Evolutionary conservation across 768 basidiomycete genomes (phyloP).

Genomic region (Pulveroboletus ravenelii): DNA sequence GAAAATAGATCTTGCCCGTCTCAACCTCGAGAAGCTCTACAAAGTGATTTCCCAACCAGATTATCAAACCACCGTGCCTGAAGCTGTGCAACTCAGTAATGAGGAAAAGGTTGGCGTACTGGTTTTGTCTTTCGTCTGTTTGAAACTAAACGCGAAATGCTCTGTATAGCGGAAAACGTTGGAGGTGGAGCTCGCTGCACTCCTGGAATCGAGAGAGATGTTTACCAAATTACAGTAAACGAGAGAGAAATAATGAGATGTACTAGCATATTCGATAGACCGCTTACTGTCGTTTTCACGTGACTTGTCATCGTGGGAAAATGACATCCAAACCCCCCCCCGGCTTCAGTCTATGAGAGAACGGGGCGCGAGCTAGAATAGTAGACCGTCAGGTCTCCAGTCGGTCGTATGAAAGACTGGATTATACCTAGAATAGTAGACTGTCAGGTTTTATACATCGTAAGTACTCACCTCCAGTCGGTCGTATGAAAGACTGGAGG

Average conservation of each 20-base stretch:
- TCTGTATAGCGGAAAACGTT: slow-evolving; percentile 33
- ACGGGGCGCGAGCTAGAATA: too few relatives aligned
- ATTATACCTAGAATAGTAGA: too few relatives aligned
- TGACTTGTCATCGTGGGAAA: too few relatives aligned
- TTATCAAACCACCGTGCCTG: slow-evolving; percentile 78
- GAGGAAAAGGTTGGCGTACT: slow-evolving; percentile 71
- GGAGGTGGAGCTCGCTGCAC: slow-evolving; percentile 73
- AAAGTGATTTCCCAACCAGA: slow-evolving; percentile 71
- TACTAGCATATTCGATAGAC: background rate
- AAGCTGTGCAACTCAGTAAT: slow-evolving; percentile 66
- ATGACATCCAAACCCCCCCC: too few relatives aligned
- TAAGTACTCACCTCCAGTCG: too few relatives aligned
- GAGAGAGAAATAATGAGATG: background rate
- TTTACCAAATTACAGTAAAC: slow-evolving; percentile 60
- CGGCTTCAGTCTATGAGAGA: too few relatives aligned
- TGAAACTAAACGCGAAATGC: background rate
- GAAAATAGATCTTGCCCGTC: slow-evolving; percentile 69
- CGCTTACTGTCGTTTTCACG: too few relatives aligned
- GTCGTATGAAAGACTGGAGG: too few relatives aligned
- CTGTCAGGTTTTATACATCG: too few relatives aligned
- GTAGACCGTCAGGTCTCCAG: too few relatives aligned
- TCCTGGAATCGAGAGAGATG: slow-evolving; percentile 69
- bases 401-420: too few relatives aligned
- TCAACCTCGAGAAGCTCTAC: slow-evolving; percentile 70
- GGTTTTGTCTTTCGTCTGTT: background rate